Evolutionary conservation across 768 basidiomycete species (phyloP).

Genomic region (Suillus subaureus): DNA sequence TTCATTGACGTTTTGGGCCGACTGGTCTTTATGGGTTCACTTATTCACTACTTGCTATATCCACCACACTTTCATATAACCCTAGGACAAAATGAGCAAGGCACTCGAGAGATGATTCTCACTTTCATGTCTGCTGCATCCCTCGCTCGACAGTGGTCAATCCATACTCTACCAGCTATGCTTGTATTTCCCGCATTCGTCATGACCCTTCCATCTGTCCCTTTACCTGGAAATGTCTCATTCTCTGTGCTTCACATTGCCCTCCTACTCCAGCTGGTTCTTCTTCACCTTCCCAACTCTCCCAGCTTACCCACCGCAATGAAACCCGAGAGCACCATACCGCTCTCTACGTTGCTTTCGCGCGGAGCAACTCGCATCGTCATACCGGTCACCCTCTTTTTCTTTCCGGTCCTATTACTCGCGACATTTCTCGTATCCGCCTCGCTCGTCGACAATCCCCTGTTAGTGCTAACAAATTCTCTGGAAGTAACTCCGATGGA

Average conservation of each 20-base stretch:
- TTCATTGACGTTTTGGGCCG: slow-evolving; percentile 43
- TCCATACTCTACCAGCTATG: slow-evolving; percentile 36
- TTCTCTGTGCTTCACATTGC: slow-evolving; percentile 46
- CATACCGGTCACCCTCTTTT: slow-evolving; percentile 45
- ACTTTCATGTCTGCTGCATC: slow-evolving; percentile 42
- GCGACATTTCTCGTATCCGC: slow-evolving; percentile 47
- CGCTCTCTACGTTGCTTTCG: slow-evolving; percentile 46
- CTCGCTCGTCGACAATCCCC: slow-evolving; percentile 45
- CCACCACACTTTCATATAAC: slow-evolving; percentile 40
- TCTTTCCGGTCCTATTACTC: slow-evolving; percentile 50
- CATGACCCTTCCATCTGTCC: slow-evolving; percentile 42
- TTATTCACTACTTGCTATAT: slow-evolving; percentile 43
- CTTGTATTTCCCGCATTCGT: slow-evolving; percentile 46
- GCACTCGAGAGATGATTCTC: slow-evolving; percentile 40
- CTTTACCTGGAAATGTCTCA: slow-evolving; percentile 40
- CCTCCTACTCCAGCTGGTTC: slow-evolving; percentile 40
- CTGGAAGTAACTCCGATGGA: slow-evolving; percentile 46
- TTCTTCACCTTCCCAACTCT: slow-evolving; percentile 46
- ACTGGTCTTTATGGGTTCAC: slow-evolving; percentile 41
- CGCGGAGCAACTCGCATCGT: slow-evolving; percentile 40
- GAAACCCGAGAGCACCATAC: slow-evolving; percentile 40
- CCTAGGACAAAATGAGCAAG: slow-evolving; percentile 21
- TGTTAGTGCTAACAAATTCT: slow-evolving; percentile 11
- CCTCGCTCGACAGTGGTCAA: slow-evolving; percentile 34
- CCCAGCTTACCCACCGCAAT: slow-evolving; percentile 50